Evolutionary conservation across 441 rosid genomes (phyloP).

Genomic region (Hura crepitans): DNA sequence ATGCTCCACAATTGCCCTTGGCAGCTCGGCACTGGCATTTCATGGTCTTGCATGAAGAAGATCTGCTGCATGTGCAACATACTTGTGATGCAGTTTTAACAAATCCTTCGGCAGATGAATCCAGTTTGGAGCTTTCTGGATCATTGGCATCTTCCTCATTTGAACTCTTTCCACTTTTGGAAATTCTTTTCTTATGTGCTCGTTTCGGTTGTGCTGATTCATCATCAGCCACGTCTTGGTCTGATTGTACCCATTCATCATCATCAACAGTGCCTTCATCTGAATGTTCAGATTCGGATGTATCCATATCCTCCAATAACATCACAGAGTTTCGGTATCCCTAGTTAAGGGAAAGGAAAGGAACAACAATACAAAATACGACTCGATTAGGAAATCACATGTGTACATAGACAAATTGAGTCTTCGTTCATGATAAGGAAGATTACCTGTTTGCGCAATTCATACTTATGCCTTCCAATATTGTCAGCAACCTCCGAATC

Average conservation of each 20-base stretch:
- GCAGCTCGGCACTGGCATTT: conserved; percentile 75
- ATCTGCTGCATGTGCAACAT: conserved; percentile 67
- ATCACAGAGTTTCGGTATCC: conserved; percentile 50
- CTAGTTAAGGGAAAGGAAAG: conserved; percentile 22
- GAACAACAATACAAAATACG: background rate
- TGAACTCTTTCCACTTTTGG: conserved; percentile 38
- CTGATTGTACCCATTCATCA: conserved; percentile 57
- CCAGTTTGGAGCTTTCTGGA: conserved; percentile 24
- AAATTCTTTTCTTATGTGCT: conserved; percentile 35
- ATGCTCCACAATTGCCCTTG: conserved; percentile 56
- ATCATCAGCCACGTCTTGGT: conserved; percentile 42
- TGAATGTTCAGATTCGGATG: conserved; percentile 69
- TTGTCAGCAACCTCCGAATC: conserved; percentile 28
- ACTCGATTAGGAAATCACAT: background rate
- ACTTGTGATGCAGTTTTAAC: conserved; percentile 24
- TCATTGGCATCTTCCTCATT: conserved; percentile 30
- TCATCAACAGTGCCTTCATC: conserved; percentile 42
- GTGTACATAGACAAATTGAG: background rate
- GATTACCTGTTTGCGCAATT: conserved; percentile 54
- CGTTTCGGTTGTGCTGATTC: conserved; percentile 34
- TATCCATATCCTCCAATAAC: conserved; percentile 82
- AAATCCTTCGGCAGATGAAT: conserved; percentile 35
- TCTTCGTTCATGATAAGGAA: conserved; percentile 1
- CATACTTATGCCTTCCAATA: conserved; percentile 39
- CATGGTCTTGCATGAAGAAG: conserved; percentile 66